Evolutionary conservation across 306 rosid species (phyloP).

Genomic region (Begonia loranthoides): DNA sequence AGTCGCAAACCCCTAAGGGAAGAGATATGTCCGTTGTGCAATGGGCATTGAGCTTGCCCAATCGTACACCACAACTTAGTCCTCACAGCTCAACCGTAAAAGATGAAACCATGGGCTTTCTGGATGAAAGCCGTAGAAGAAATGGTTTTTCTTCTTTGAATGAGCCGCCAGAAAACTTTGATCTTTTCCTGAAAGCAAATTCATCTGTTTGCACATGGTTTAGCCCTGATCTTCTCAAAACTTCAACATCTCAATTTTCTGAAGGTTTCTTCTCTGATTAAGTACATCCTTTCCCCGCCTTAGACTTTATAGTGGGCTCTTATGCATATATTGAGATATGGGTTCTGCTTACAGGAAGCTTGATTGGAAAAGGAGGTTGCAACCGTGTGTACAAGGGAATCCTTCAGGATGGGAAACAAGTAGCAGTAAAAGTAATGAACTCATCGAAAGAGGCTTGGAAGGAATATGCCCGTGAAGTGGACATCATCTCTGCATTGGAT

Average conservation of each 20-base stretch:
- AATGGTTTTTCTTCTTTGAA: slow-evolving; percentile 15
- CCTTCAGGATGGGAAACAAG: slow-evolving; percentile 51
- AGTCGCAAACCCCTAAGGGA: slow-evolving; percentile 13
- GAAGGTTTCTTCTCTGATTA: slow-evolving; percentile 33
- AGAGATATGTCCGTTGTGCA: slow-evolving; percentile 72
- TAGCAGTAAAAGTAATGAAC: slow-evolving; percentile 62
- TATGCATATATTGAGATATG: slow-evolving; percentile 1
- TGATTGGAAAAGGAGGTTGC: slow-evolving; percentile 89
- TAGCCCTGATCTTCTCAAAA: slow-evolving; percentile 42
- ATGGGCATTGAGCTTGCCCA: slow-evolving; percentile 85
- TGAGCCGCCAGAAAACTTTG: slow-evolving; percentile 37
- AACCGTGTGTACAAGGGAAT: slow-evolving; percentile 70
- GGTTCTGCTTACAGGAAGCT: slow-evolving; percentile 38
- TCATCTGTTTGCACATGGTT: slow-evolving; percentile 53
- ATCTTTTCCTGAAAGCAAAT: slow-evolving; percentile 23
- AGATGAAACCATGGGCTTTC: slow-evolving; percentile 9
- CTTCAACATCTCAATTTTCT: slow-evolving; percentile 60
- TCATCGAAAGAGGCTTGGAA: slow-evolving; percentile 55
- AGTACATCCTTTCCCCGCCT: background rate
- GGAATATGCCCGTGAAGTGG: slow-evolving; percentile 54
- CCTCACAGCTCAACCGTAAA: slow-evolving; percentile 23
- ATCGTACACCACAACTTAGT: slow-evolving; percentile 46
- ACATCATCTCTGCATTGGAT: slow-evolving; percentile 54
- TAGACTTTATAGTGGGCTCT: slow-evolving; percentile 5
- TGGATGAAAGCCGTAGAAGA: slow-evolving; percentile 17